Conservation (phyloP, 2,329 filamentous ascomycete species). For the Malbranchea cinnamomea region DNA sequence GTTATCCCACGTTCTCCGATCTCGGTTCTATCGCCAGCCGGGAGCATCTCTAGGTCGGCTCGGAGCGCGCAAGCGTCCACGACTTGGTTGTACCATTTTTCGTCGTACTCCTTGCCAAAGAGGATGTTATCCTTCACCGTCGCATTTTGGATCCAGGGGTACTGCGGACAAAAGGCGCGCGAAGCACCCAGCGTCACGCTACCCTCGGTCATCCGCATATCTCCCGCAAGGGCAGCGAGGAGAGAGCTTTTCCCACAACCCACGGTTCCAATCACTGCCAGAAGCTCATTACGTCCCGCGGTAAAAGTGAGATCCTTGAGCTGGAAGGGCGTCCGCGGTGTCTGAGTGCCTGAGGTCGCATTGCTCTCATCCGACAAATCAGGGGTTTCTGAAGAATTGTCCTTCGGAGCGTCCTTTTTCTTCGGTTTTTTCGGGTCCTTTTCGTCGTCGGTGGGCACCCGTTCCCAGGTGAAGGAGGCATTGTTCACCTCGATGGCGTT, state of each 20-base stretch:
- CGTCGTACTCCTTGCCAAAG: conserved; percentile 67
- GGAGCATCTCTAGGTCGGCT: conserved; percentile 84
- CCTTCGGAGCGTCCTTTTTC: conserved; percentile 23
- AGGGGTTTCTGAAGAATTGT: conserved; percentile 36
- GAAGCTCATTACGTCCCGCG: conserved; percentile 23
- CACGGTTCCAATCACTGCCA: conserved; percentile 28
- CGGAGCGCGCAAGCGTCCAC: conserved; percentile 72
- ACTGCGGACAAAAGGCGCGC: conserved; percentile 85
- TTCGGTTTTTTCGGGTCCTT: conserved; percentile 8
- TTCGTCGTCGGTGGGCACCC: conserved; percentile 15
- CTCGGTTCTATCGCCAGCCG: conserved; percentile 73
- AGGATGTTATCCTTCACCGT: conserved; percentile 78
- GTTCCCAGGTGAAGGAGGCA: conserved; percentile 81
- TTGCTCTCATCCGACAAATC: conserved; percentile 4
- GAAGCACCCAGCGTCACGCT: conserved; percentile 61
- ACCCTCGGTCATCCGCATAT: conserved; percentile 75
- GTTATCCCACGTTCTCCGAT: conserved; percentile 94
- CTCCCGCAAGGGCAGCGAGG: conserved; percentile 75
- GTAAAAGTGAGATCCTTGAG: conserved; percentile 24
- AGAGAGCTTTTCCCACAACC: conserved; percentile 84
- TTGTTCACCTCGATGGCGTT: conserved; percentile 51
- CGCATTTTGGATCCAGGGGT: conserved; percentile 94
- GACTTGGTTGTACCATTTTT: conserved; percentile 69
- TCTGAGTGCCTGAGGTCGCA: conserved; percentile 13
- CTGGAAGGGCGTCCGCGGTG: conserved; percentile 24